Evolutionary conservation across 2,329 filamentous ascomycete species (phyloP), one percentile per base, ranked within the genome.

Genomic region (Alternaria angustiovoidea): DNA sequence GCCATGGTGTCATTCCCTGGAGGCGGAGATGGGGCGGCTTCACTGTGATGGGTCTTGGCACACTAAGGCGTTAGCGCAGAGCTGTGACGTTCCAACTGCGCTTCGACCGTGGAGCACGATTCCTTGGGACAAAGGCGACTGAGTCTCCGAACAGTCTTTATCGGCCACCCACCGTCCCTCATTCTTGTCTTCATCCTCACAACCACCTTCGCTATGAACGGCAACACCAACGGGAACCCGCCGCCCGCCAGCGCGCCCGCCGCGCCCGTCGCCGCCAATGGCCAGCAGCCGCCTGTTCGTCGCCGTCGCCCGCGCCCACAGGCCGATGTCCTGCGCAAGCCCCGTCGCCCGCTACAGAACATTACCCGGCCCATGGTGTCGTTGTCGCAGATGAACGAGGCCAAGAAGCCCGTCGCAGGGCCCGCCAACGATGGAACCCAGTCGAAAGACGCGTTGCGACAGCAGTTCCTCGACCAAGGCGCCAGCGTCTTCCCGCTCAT

Each of bases 401-500:
- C 57, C 16, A 69, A 53, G 39, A 67, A 64, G 51, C 56, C 67
- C 34, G 57, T 52, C 7, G 32, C 63, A 4, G 55, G 48, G 9
- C 55, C 62, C 11, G 54, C 56, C 39, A 8, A 46, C 30, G 65
- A 72, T 20, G 55, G 52, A 8, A 58, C 63, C 9, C 59, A 63
- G 51, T 46, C 68, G 22, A 57, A 67, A 9, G 70, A 74, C 30
- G 62, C 65, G 57, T 65, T 76, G 54, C 68, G 66, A 39, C 63
- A 73, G 14, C 68, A 76, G 62, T 73, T 64, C 32, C 64, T 71
- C n/a, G 53, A 58, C 12, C 64, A 71, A 42, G 71, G 69, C 55
- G 74, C 72, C 26, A 62, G 47, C 43, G 70, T 66, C 28, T 68
- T 72, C 68, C 92, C 92, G 14, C 84, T 98, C 18, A 87, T 93